phyloP scores from a whole-genome alignment of 2,329 filamentous ascomycete genomes.

The Magnaporthiopsis rhizophila region DNA sequence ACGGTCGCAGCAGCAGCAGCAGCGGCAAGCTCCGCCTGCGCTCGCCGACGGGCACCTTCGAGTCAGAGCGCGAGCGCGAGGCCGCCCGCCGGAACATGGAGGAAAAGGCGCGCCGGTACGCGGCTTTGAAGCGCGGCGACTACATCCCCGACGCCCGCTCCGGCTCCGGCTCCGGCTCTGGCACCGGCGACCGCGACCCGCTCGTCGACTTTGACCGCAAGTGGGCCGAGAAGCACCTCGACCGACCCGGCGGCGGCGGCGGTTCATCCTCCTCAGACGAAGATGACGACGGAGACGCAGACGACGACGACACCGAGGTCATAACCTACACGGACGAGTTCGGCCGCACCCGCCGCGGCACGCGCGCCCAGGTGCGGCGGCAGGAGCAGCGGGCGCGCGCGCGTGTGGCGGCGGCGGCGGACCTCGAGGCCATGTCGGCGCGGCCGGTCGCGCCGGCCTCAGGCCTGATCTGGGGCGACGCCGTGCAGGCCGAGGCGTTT shows the following conservation, averaged over 20 bases:
- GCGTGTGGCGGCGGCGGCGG: constrained; percentile 42
- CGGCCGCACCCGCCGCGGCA: constrained; percentile 70
- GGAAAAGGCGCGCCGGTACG: constrained; percentile 82
- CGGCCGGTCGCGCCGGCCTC: constrained; percentile 58
- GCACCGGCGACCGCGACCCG: constrained; percentile 50
- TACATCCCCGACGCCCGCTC: constrained; percentile 51
- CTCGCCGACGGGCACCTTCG: constrained; percentile 45
- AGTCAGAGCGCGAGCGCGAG: constrained; percentile 59
- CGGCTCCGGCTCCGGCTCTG: constrained; percentile 34
- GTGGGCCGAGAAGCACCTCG: constrained; percentile 72
- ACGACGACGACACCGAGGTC: constrained; percentile 45
- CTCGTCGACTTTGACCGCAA: constrained; percentile 94
- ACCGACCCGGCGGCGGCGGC: constrained; percentile 23
- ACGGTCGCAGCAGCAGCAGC: background rate
- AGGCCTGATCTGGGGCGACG: constrained; percentile 72
- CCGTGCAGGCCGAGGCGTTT: constrained; percentile 78
- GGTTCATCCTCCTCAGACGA: constrained; percentile 31
- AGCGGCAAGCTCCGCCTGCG: constrained; percentile 32
- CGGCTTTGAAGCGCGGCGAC: constrained; percentile 85
- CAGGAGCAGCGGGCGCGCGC: constrained; percentile 50
- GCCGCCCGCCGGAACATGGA: constrained; percentile 76
- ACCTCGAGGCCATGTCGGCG: constrained; percentile 62
- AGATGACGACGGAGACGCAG: constrained; percentile 18
- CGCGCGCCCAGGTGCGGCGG: constrained; percentile 57
- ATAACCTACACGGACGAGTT: constrained; percentile 90